These are phyloP conservation scores for Leptodontidium sp. DNA, from an alignment of 2,329 filamentous ascomycete genomes.

Conservation along the genomic window DNA sequence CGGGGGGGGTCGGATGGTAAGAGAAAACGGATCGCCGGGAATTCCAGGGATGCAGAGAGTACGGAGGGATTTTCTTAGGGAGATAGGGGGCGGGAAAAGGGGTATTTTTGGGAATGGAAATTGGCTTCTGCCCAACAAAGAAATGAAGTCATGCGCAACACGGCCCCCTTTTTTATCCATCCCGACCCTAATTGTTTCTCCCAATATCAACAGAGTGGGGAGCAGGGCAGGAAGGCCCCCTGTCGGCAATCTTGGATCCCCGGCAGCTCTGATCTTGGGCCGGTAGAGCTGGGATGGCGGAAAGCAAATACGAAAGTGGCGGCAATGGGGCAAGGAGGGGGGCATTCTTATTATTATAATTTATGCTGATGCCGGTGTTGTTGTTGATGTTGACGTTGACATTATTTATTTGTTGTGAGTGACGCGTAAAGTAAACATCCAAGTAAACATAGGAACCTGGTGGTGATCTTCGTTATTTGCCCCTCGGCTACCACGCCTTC, in stretches of 20 bases:
- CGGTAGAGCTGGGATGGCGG: slow-evolving; percentile 15
- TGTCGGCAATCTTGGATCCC: slow-evolving; percentile 24
- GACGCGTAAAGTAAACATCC: slow-evolving; percentile 1
- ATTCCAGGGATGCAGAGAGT: background rate
- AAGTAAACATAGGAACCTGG: background rate
- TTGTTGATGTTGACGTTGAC: background rate
- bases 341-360: slow-evolving; percentile 10
- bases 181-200: slow-evolving; percentile 1
- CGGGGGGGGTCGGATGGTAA: background rate
- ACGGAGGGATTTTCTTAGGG: background rate
- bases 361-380: slow-evolving; percentile 7
- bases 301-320: slow-evolving; percentile 24
- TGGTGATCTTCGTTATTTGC: background rate
- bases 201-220: slow-evolving; percentile 20
- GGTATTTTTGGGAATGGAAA: slow-evolving; percentile 6
- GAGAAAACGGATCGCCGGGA: slow-evolving; percentile 2
- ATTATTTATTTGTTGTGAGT: background rate
- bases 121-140: slow-evolving; percentile 12
- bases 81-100: slow-evolving; percentile 6
- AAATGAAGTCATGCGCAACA: slow-evolving; percentile 25
- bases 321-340: background rate
- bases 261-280: slow-evolving; percentile 21
- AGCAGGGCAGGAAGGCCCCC: background rate
- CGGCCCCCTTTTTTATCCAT: slow-evolving; percentile 10
- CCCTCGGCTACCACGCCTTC: background rate